Conservation (phyloP, 495 filamentous ascomycete genomes). For the Astrothelium subdiscretum region DNA sequence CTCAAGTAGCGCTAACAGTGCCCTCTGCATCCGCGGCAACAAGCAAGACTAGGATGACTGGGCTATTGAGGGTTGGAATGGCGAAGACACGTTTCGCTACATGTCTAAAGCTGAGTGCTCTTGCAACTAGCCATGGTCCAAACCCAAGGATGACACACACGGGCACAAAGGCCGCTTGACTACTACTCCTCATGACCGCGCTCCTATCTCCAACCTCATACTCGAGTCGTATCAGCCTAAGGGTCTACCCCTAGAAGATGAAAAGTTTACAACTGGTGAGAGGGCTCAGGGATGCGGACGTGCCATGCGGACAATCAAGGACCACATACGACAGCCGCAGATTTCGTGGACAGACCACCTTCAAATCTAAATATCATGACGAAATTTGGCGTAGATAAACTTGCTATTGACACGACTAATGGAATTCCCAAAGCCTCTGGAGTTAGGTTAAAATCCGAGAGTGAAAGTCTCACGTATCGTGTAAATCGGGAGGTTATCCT, state of each 20-base stretch:
- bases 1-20: slow-evolving; percentile 48
- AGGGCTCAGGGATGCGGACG: slow-evolving; percentile 40
- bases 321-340: neutral
- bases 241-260: slow-evolving; percentile 30
- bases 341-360: neutral
- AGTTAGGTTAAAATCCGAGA: slow-evolving; percentile 33
- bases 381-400: slow-evolving; percentile 3
- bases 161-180: slow-evolving; percentile 36
- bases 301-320: slow-evolving; percentile 29
- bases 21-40: slow-evolving; percentile 29
- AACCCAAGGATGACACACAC: slow-evolving; percentile 2
- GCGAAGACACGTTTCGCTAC: slow-evolving; percentile 35
- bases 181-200: slow-evolving; percentile 27
- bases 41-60: slow-evolving; percentile 47
- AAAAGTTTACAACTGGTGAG: slow-evolving; percentile 13
- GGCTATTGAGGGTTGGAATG: slow-evolving; percentile 46
- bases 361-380: slow-evolving; percentile 12
- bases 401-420: slow-evolving; percentile 8
- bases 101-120: slow-evolving; percentile 7
- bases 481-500: too few relatives aligned
- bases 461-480: too few relatives aligned
- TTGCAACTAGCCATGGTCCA: slow-evolving; percentile 15
- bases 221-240: slow-evolving; percentile 21
- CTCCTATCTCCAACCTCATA: slow-evolving; percentile 9
- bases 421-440: slow-evolving; percentile 26